Percentiles rank a stretch among this genome's conserved stretches.
Evolutionary conservation across 2,329 filamentous ascomycete genomes (phyloP).

Genomic region (Ascochyta lentis): DNA sequence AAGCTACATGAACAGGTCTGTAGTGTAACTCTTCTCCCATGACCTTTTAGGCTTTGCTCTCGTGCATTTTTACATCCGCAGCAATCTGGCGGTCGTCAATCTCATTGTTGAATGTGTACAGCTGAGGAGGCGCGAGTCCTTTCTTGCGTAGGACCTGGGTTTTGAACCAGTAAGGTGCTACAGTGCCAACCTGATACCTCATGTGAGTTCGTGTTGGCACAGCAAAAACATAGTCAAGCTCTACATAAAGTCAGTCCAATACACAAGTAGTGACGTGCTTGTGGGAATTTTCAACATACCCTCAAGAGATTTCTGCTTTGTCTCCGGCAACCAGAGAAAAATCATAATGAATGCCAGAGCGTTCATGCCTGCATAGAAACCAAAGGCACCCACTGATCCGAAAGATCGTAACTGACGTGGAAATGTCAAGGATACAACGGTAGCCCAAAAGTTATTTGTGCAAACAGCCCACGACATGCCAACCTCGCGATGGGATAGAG

Average conservation of each 20-base stretch:
- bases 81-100: too few relatives aligned
- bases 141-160: conserved; percentile 51
- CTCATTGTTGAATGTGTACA: conserved; percentile 37
- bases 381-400: conserved; percentile 62
- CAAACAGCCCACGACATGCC: conserved; percentile 75
- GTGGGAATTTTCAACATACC: too few relatives aligned
- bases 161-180: conserved; percentile 55
- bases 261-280: too few relatives aligned
- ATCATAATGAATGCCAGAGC: conserved; percentile 67
- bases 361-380: conserved; percentile 68
- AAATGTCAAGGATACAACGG: conserved; percentile 69
- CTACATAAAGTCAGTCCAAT: conserved; percentile 15
- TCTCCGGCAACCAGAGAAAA: conserved; percentile 63
- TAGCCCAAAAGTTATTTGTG: conserved; percentile 66
- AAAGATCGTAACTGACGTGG: conserved; percentile 62
- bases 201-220: conserved; percentile 53
- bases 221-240: conserved; percentile 60
- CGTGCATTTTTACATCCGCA: too few relatives aligned
- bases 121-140: conserved; percentile 43
- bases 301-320: conserved; percentile 57
- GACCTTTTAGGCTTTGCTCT: too few relatives aligned
- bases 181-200: conserved; percentile 34
- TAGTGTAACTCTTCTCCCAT: too few relatives aligned
- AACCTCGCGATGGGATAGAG: conserved; percentile 72
- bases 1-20: too few relatives aligned